A percentile compares a stretch with the other conserved stretches of the same genome.
phyloP scores from a whole-genome alignment of 1,139 yeast genomes.

The Scheffersomyces stambukii region DNA sequence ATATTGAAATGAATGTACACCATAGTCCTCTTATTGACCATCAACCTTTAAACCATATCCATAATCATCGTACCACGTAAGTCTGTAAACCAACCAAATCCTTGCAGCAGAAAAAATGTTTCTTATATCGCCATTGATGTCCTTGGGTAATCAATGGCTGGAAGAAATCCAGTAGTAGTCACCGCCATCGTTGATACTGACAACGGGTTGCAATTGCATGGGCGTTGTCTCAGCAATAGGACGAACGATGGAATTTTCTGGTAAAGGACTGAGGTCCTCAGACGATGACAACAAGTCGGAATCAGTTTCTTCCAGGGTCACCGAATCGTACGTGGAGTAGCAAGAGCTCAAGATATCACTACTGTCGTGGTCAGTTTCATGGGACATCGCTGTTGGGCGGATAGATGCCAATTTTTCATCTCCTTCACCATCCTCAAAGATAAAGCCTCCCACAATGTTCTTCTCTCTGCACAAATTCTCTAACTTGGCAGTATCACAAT shows the following conservation, averaged over 20 bases:
- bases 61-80: too few relatives aligned
- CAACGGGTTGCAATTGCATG: conserved; percentile 3
- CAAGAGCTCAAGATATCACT: conserved; percentile 24
- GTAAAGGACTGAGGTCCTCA: conserved; percentile 16
- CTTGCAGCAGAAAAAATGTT: too few relatives aligned
- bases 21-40: too few relatives aligned
- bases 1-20: too few relatives aligned
- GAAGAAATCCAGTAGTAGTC: conserved; percentile 22
- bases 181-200: conserved; percentile 13
- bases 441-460: conserved; percentile 48
- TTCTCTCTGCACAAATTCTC: conserved; percentile 48
- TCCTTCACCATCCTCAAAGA: conserved; percentile 25
- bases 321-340: too few relatives aligned
- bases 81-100: too few relatives aligned
- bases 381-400: too few relatives aligned
- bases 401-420: conserved; percentile 19
- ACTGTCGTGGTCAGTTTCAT: too few relatives aligned
- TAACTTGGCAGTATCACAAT: conserved; percentile 48
- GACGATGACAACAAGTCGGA: conserved; percentile 12
- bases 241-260: conserved; percentile 21
- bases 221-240: conserved; percentile 12
- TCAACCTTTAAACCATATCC: too few relatives aligned
- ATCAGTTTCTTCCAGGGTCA: too few relatives aligned
- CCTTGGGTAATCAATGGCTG: too few relatives aligned
- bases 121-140: too few relatives aligned